Percentiles rank a stretch among this genome's conserved stretches.
These are phyloP conservation scores for Sclerotinia spermophila DNA, from an alignment of 2,329 filamentous ascomycete genomes.

Conservation along the genomic window DNA sequence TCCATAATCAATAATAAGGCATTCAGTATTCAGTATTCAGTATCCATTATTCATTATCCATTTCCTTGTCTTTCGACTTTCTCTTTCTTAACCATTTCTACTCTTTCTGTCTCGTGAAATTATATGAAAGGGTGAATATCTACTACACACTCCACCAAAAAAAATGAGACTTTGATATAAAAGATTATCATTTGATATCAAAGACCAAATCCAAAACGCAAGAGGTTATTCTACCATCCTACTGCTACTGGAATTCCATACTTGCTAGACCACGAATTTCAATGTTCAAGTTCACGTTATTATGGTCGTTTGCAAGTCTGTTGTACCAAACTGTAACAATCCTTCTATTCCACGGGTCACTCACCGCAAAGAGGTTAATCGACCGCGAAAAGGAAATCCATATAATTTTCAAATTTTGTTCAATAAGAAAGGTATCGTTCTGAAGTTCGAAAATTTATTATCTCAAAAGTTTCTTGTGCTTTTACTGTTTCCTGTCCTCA, in stretches of 20 bases:
- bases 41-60: no score
- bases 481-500: background rate
- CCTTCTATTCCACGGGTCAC: no score
- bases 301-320: background rate
- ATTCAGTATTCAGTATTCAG: no score
- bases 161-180: no score
- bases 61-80: background rate
- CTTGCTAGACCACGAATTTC: background rate
- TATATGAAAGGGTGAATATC: background rate
- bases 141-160: no score
- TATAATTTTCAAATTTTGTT: background rate
- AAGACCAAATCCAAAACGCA: background rate
- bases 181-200: background rate
- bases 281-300: background rate
- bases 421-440: background rate
- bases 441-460: background rate
- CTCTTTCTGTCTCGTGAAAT: background rate
- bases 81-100: background rate
- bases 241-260: background rate
- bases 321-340: background rate
- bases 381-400: no score
- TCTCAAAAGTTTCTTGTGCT: background rate
- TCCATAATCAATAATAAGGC: background rate
- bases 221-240: background rate
- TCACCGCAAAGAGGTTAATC: background rate